Conservation (phyloP, 768 basidiomycete species). For the Bullera alba region DNA sequence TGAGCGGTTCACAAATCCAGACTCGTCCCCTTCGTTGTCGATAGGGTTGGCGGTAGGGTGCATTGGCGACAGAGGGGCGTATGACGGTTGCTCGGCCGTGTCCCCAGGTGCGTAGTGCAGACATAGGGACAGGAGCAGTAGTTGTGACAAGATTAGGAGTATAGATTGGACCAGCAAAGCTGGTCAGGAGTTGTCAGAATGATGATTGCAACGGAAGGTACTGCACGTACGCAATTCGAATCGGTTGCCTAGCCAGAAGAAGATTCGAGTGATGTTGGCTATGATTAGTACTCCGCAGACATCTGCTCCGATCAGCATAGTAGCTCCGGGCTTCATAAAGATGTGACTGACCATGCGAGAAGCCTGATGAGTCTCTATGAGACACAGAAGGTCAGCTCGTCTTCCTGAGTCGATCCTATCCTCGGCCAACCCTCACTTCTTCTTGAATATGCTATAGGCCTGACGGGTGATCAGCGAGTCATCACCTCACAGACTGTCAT, state of each 20-base stretch:
- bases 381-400: not conserved
- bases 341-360: conserved; percentile 35
- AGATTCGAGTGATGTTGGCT: conserved; percentile 45
- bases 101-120: conserved; percentile 37
- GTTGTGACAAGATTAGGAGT: conserved; percentile 45
- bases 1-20: not conserved
- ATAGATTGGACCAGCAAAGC: conserved; percentile 44
- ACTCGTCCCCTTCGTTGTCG: not conserved
- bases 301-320: conserved; percentile 16
- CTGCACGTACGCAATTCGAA: conserved; percentile 41
- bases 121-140: conserved; percentile 43
- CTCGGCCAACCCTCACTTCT: conserved; percentile 40
- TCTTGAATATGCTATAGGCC: conserved; percentile 42
- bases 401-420: not conserved
- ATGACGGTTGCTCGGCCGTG: conserved; percentile 3
- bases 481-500: not conserved
- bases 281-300: conserved; percentile 43
- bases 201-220: not conserved
- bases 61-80: conserved; percentile 31
- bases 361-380: conserved; percentile 43
- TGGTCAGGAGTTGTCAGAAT: conserved; percentile 3
- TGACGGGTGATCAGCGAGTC: conserved; percentile 4
- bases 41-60: not conserved
- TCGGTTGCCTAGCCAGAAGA: conserved; percentile 45
- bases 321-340: not conserved